Base-by-base conservation (phyloP, 805 yeast species). In the Schwanniomyces occidentalis region DNA sequence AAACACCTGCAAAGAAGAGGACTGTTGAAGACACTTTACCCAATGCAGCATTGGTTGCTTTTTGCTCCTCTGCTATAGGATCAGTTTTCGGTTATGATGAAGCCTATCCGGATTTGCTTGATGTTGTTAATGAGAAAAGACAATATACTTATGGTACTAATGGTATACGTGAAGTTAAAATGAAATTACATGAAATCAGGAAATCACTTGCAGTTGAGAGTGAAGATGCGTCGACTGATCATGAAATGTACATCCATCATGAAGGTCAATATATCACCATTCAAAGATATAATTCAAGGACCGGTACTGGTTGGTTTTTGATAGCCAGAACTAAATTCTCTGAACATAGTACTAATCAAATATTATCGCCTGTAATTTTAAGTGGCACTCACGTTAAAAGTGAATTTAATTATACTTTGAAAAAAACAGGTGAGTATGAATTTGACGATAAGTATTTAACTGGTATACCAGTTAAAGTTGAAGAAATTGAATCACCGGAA, bases 41-140 rank as follows among this genome's bases (percentile, higher is more conserved):
- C 7, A 91, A 85, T 51, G 97, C 97, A 3, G 99, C 96, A 0
- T 69, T 91, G 34, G 97, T 93, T 4, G 82, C 97, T 0, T 76
- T 91, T 56, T 90, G 98, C 51, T 80, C 95, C 1, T 85, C 95
- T 34, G 96, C 97, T 2, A 82, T 89, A 29, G 99, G 99, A 3
- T 83, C 96, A 1, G 95, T 88, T 0, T 82, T 85, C 61, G 99
- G 99, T 10, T 89, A 79, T 50, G 99, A 91, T 53, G 98, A 91
- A 61, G 77, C 91, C 34, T 93, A 83, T 58, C 97, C 97, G 6
- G 69, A 75, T 24, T 64, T 88, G 17, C 65, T 93, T 28, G 83
- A 90, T 53, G 82, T 91, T 26, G 99, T 91, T 12, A 63, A 70
- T 25, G 99, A 91, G 54, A 65, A 61, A 4, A 73, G 95, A 40